phyloP scores from a whole-genome alignment of 495 filamentous ascomycete genomes.

The Podospora fimiseda region DNA sequence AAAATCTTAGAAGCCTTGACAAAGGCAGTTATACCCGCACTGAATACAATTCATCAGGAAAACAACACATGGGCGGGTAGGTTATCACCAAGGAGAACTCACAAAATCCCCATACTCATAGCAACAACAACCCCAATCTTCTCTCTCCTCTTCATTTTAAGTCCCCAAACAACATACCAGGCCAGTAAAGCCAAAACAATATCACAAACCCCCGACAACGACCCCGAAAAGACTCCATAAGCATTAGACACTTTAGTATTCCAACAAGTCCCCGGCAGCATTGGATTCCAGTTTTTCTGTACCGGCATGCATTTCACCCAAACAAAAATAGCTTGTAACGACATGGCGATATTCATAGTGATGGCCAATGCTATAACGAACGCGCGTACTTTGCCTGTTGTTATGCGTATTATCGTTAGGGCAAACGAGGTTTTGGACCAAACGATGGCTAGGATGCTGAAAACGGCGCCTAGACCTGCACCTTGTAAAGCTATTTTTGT shows the following conservation, averaged over 20 bases:
- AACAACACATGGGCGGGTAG: too few species aligned
- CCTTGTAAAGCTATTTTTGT: constrained; percentile 10
- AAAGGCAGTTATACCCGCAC: too few species aligned
- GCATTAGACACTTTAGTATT: not conserved
- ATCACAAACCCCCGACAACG: constrained; percentile 28
- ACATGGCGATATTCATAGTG: constrained; percentile 23
- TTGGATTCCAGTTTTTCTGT: constrained; percentile 14
- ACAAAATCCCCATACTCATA: constrained; percentile 39
- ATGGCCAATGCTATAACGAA: constrained; percentile 19
- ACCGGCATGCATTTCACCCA: constrained; percentile 25
- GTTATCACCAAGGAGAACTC: too few species aligned
- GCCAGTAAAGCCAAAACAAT: constrained; percentile 31
- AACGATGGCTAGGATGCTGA: constrained; percentile 18
- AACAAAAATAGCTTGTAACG: constrained; percentile 10
- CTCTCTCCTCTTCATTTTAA: constrained; percentile 32
- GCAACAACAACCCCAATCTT: constrained; percentile 33
- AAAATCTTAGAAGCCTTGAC: too few species aligned
- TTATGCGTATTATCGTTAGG: constrained; percentile 25
- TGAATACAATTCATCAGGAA: too few species aligned
- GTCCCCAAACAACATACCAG: constrained; percentile 26
- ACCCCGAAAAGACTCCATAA: constrained; percentile 9
- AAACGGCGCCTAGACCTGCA: constrained; percentile 11
- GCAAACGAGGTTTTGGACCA: constrained; percentile 30
- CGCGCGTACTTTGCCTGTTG: constrained; percentile 1
- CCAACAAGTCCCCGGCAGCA: constrained; percentile 22